Base-by-base conservation (phyloP, 2,329 filamentous ascomycete genomes). In the Alternaria gansuensis region DNA sequence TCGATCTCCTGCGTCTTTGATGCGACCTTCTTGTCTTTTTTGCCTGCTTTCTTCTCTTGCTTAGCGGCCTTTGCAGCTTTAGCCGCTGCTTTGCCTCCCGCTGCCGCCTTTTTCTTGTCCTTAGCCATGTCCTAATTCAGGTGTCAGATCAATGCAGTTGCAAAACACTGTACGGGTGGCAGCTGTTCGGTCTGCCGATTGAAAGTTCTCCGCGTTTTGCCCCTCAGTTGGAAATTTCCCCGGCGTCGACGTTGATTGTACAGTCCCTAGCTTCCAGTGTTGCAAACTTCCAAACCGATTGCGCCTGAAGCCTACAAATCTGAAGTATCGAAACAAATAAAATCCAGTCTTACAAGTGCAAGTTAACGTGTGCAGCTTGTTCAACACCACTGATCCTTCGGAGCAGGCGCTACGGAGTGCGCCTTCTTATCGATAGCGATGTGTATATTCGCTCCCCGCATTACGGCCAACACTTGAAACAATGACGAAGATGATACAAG, bases 11-110 rank as follows among this genome's bases (percentile, higher is more conserved):
- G 86, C 13, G 83, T 82, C 77, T 90, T 91, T 51, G 77, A 81
- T 70, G 93, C 93, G 69, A 85, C 83, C 78, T 93, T 96, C 77
- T 96, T 96, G 71, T 95, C 92, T 59, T 85, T 85, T 66, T 86
- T 82, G 29, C 82, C 81, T 28, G 90, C 89, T 76, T 97, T 97
- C 78, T 91, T 95, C 74, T 90, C 90, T 77, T 95, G 91, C 80
- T 96, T 96, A n/a, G 83, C 82, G 4, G 84, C 83, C 54, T 81
- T 80, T 21, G 85, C 85, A 5, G 80, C 79, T 68, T 86, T 86
- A 21, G 65, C 69, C 78, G 80, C 78, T 82, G 87, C 73, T 50
- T 77, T 77, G 54, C 72, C 68, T 9, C 62, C 65, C 17, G 59
- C 73, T 67, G 85, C 84, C 14, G 54, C 75, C 65, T 85, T 85